These are phyloP conservation scores for Thuja plicata DNA, from an alignment of 83 land plant genomes.

Conservation along the genomic window DNA sequence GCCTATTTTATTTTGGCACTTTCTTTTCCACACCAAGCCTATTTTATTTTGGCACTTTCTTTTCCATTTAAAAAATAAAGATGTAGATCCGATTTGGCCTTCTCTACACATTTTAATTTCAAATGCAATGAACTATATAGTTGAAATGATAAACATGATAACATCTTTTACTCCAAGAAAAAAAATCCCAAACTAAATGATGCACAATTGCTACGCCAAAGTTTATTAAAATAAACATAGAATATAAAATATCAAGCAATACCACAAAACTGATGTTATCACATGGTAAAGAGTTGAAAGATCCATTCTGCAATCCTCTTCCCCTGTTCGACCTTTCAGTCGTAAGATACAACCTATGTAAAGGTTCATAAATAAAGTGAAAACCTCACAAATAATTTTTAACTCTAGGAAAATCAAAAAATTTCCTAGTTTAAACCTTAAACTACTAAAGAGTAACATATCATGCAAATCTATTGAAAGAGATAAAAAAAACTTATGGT, in stretches of 20 bases:
- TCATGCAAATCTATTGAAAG: background rate
- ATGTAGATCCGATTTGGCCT: background rate
- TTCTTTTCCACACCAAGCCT: background rate
- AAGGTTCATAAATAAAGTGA: background rate
- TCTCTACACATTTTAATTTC: background rate
- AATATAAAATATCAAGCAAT: background rate
- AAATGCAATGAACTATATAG: background rate
- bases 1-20: background rate
- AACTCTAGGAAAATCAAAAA: background rate
- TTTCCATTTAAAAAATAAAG: background rate
- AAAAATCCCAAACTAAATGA: background rate
- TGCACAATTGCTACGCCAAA: background rate
- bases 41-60: background rate
- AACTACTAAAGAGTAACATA: background rate
- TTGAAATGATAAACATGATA: background rate
- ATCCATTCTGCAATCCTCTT: conserved; percentile 84
- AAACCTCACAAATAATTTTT: background rate
- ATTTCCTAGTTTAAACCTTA: background rate
- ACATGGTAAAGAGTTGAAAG: conserved; percentile 93
- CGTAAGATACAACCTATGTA: conserved; percentile 93
- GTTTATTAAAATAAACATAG: too few relatives aligned
- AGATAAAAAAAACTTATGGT: background rate
- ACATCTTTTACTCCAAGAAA: background rate
- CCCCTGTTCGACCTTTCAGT: conserved; percentile 96
- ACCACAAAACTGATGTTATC: conserved; percentile 22